Evolutionary conservation across 2,329 filamentous ascomycete genomes (phyloP).

Genomic region (Simplicillium sp.): DNA sequence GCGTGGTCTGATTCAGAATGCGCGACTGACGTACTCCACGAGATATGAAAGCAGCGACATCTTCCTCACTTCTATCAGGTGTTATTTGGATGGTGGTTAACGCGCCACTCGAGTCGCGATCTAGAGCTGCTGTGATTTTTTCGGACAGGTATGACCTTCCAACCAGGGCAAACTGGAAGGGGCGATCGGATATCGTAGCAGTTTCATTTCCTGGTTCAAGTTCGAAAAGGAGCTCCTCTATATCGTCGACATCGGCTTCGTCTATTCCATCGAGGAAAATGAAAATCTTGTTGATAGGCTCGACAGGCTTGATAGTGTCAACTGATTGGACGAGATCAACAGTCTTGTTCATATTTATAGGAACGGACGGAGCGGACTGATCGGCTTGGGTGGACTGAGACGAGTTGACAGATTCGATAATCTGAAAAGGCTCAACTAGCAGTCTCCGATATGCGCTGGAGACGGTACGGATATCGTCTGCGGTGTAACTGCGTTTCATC

Average conservation of each 20-base stretch:
- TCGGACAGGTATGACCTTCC: slow-evolving; percentile 33
- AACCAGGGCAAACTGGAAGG: slow-evolving; percentile 27
- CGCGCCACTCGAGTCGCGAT: slow-evolving; percentile 19
- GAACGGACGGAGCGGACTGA: no score
- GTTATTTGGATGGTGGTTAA: slow-evolving; percentile 31
- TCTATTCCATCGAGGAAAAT: slow-evolving; percentile 38
- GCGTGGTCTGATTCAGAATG: slow-evolving; percentile 21
- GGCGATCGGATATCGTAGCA: slow-evolving; percentile 10
- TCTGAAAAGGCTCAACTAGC: slow-evolving; percentile 26
- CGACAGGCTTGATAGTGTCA: no score
- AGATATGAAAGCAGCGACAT: slow-evolving; percentile 31
- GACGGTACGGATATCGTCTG: slow-evolving; percentile 32
- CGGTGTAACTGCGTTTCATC: slow-evolving; percentile 20
- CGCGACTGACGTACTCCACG: slow-evolving; percentile 28
- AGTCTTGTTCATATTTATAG: no score
- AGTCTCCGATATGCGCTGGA: slow-evolving; percentile 32
- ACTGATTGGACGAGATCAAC: no score
- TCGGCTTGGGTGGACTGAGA: no score
- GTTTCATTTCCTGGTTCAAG: slow-evolving; percentile 17
- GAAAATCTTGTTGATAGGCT: slow-evolving; percentile 16
- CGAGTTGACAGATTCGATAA: slow-evolving; percentile 18
- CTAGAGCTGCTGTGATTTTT: slow-evolving; percentile 21
- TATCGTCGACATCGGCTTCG: slow-evolving; percentile 28
- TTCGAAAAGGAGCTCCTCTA: slow-evolving; percentile 25
- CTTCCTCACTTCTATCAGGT: slow-evolving; percentile 27